phyloP scores from a whole-genome alignment of 2,329 filamentous ascomycete species.

The Penicillium capsulatum region DNA sequence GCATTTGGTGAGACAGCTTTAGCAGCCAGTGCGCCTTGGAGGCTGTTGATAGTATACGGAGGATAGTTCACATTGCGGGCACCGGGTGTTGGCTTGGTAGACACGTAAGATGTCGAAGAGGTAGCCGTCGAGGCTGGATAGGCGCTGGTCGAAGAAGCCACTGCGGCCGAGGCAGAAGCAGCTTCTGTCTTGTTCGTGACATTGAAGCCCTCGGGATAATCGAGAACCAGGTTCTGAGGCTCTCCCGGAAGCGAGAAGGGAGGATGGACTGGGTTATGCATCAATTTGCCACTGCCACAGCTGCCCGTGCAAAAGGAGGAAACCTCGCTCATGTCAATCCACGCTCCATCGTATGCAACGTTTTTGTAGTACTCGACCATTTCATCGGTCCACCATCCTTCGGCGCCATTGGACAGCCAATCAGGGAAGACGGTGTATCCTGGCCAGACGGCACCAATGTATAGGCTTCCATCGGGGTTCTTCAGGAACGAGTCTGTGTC shows the following conservation, averaged over 20 bases:
- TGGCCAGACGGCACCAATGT: conserved; percentile 55
- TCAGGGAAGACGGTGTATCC: conserved; percentile 60
- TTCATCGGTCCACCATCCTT: conserved; percentile 57
- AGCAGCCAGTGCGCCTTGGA: conserved; percentile 59
- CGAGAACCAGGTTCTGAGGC: conserved; percentile 54
- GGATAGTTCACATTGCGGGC: conserved; percentile 66
- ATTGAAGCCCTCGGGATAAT: conserved; percentile 67
- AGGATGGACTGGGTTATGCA: conserved; percentile 65
- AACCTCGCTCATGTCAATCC: conserved; percentile 62
- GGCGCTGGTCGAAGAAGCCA: conserved; percentile 41
- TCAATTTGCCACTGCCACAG: conserved; percentile 63
- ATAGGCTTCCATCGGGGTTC: conserved; percentile 53
- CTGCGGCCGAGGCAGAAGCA: conserved; percentile 54
- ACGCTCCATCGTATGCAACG: conserved; percentile 51
- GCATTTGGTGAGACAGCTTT: conserved; percentile 73
- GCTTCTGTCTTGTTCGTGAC: conserved; percentile 65
- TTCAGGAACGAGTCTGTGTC: conserved; percentile 49
- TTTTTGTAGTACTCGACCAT: conserved; percentile 52
- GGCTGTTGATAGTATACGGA: conserved; percentile 72
- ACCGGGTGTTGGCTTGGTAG: conserved; percentile 58
- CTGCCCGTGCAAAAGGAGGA: conserved; percentile 66
- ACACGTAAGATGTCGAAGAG: conserved; percentile 49
- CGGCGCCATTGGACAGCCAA: conserved; percentile 55
- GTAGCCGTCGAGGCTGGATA: conserved; percentile 28
- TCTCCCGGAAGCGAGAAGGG: conserved; percentile 63